Evolutionary conservation across 257 asterid genomes (phyloP).

Genomic region (Nicotiana sylvestris): DNA sequence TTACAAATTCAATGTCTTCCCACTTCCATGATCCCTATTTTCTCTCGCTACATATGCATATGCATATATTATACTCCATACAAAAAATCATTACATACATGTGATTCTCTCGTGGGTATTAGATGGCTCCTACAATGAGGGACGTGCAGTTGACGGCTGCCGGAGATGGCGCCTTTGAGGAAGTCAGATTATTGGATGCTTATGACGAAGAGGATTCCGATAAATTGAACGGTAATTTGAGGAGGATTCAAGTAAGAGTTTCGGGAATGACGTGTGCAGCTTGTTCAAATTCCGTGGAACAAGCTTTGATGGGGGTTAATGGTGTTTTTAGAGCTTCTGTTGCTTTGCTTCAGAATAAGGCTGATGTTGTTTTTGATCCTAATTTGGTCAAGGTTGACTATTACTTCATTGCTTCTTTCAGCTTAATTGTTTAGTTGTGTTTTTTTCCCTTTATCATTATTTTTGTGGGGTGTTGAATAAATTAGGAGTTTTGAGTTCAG

Average conservation of each 20-base stretch:
- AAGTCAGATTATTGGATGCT: conserved; percentile 54
- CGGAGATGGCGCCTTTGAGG: conserved; percentile 45
- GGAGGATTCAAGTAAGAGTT: conserved; percentile 70
- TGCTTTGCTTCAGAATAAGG: conserved; percentile 90
- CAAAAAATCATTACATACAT: no score
- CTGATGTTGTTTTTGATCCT: conserved; percentile 75
- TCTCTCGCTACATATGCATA: conserved; percentile 13
- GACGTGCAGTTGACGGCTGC: conserved; percentile 61
- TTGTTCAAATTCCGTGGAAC: conserved; percentile 89
- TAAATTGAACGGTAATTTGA: conserved; percentile 32
- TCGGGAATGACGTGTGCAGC: conserved; percentile 99
- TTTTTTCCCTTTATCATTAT: not conserved
- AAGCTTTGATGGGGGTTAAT: conserved; percentile 55
- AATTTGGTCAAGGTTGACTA: conserved; percentile 49
- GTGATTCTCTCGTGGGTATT: not conserved
- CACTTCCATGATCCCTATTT: not conserved
- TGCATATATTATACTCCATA: not conserved
- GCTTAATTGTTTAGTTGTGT: not conserved
- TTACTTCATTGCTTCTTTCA: no score
- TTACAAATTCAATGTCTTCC: conserved; percentile 41
- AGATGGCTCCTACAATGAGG: conserved; percentile 52
- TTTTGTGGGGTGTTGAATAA: no score
- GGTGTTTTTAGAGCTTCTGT: conserved; percentile 91
- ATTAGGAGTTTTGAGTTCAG: no score
- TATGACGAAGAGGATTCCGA: conserved; percentile 38